These are phyloP conservation scores for Nakazawaea siamensis DNA, from an alignment of 805 yeast genomes.

Conservation along the genomic window DNA sequence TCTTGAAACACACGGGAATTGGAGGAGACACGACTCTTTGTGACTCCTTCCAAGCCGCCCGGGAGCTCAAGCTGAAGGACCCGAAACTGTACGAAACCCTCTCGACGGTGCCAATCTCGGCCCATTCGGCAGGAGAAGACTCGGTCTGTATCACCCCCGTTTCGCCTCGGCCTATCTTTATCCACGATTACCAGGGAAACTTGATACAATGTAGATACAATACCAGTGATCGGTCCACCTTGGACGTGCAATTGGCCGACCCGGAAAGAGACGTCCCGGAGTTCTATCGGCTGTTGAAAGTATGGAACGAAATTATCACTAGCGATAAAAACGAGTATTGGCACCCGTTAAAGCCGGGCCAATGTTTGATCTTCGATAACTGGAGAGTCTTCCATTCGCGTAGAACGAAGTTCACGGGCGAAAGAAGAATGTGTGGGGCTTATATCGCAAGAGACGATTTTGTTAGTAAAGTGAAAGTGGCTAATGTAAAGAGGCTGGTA, in stretches of 20 bases:
- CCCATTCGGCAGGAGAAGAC: slow-evolving; percentile 70
- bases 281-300: slow-evolving; percentile 49
- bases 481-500: slow-evolving; percentile 38
- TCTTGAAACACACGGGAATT: slow-evolving; percentile 47
- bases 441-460: slow-evolving; percentile 64
- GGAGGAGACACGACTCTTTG: slow-evolving; percentile 66
- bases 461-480: slow-evolving; percentile 34
- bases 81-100: slow-evolving; percentile 47
- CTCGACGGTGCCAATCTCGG: slow-evolving; percentile 45
- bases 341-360: slow-evolving; percentile 55
- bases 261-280: slow-evolving; percentile 36
- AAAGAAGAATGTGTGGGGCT: slow-evolving; percentile 66
- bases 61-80: slow-evolving; percentile 31
- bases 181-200: slow-evolving; percentile 39
- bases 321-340: slow-evolving; percentile 41
- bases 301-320: slow-evolving; percentile 47
- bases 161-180: slow-evolving; percentile 48
- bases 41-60: slow-evolving; percentile 59
- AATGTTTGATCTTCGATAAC: slow-evolving; percentile 59
- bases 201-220: slow-evolving; percentile 64
- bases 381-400: slow-evolving; percentile 70
- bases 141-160: slow-evolving; percentile 53
- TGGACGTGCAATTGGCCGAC: slow-evolving; percentile 36
- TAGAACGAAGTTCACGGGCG: slow-evolving; percentile 58
- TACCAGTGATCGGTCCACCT: slow-evolving; percentile 58